Base-by-base conservation (phyloP, 805 yeast genomes). In the Barnettozyma sp. region DNA sequence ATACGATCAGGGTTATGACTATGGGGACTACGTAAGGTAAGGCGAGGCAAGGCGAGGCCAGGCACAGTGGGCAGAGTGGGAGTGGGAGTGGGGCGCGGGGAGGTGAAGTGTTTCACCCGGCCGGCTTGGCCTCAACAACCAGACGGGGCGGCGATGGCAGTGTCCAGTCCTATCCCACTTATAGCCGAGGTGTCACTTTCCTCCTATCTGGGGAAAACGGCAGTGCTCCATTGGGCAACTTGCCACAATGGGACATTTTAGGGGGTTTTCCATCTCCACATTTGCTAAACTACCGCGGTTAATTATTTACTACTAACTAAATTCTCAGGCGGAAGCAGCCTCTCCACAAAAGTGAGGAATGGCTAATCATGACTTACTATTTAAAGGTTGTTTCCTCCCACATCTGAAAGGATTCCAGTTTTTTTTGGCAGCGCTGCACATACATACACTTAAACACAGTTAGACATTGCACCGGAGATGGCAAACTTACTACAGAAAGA, bases 401-500 rank as follows among this genome's bases (percentile, higher is more conserved):
- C n/a, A n/a, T n/a, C n/a, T n/a, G n/a, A n/a, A n/a, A n/a, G n/a
- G n/a, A n/a, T n/a, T n/a, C n/a, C n/a, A n/a, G n/a, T n/a, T n/a
- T n/a, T 12, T 22, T 27, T 27, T 29, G 32, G 4, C 32, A 29
- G 9, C 27, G 27, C 27, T 7, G 27, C 27, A n/a, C 7, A n/a
- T 12, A n/a, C 14, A 25, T 7, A 7, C 11, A n/a, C 11, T 16
- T 9, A 12, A 11, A n/a, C n/a, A n/a, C n/a, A n/a, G n/a, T n/a
- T n/a, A n/a, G n/a, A n/a, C n/a, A n/a, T n/a, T n/a, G n/a, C n/a
- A n/a, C n/a, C n/a, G n/a, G n/a, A n/a, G n/a, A 43, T 44, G 45
- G 15, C 41, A 9, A 51, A 45, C 35, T 42, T 59, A 22, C 46
- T 64, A 26, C 54, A 49, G 28, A 50, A 55, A 24, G 82, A 76